Conservation (phyloP, 805 yeast species). For the Saccharomyces paradoxus region DNA sequence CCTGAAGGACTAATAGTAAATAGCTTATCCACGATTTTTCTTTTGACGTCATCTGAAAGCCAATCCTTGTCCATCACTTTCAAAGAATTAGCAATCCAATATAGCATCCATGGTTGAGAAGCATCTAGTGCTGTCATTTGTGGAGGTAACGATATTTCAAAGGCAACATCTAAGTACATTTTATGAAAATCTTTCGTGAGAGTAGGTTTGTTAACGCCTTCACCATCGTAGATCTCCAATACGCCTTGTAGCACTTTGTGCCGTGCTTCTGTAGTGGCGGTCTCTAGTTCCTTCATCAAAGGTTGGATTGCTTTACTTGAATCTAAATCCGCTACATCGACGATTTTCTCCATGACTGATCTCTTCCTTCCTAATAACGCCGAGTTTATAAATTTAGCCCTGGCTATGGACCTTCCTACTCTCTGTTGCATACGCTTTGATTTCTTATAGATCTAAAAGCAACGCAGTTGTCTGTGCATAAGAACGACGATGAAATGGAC, state of each 20-base stretch:
- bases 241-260: constrained; percentile 19
- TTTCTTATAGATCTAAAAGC: background rate
- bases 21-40: constrained; percentile 27
- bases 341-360: constrained; percentile 7
- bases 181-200: constrained; percentile 34
- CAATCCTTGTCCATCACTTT: constrained; percentile 32
- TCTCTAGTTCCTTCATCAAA: constrained; percentile 19
- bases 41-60: constrained; percentile 22
- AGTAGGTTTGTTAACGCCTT: constrained; percentile 1
- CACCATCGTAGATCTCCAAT: constrained; percentile 5
- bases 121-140: constrained; percentile 62
- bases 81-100: constrained; percentile 67
- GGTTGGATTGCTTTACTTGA: constrained; percentile 11
- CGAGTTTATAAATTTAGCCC: constrained; percentile 11
- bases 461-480: background rate
- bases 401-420: background rate
- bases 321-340: constrained; percentile 4
- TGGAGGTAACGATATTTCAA: constrained; percentile 41
- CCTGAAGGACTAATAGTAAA: constrained; percentile 24
- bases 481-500: background rate
- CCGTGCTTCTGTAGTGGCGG: constrained; percentile 26
- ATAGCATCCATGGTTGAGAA: constrained; percentile 84
- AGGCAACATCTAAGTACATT: constrained; percentile 35
- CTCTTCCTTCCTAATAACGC: constrained; percentile 20
- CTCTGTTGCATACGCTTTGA: background rate